A percentile compares a stretch with the other conserved stretches of the same genome.
Evolutionary conservation across 331 rosid genomes (phyloP).

Genomic region (Acacia concinna): DNA sequence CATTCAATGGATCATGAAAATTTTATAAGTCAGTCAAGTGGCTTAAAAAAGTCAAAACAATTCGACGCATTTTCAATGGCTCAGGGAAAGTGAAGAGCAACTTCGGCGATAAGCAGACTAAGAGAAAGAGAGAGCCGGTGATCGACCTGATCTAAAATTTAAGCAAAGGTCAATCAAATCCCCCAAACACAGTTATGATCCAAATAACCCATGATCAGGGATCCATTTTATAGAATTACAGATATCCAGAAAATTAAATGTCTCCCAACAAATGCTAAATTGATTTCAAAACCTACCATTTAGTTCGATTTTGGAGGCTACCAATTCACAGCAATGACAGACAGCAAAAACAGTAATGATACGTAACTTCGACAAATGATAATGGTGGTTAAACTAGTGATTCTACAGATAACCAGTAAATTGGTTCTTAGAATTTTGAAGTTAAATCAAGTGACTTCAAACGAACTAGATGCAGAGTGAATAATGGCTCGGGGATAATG

Average conservation of each 20-base stretch:
- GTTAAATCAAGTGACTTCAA: constrained; percentile 5
- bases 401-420: neutral
- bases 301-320: constrained; percentile 35
- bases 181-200: constrained; percentile 43
- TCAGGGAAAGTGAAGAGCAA: neutral
- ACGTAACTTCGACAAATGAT: constrained; percentile 37
- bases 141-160: constrained; percentile 22
- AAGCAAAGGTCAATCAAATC: constrained; percentile 29
- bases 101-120: neutral
- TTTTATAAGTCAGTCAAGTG: neutral
- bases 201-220: constrained; percentile 31
- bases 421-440: neutral
- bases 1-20: neutral
- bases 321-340: constrained; percentile 55
- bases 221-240: constrained; percentile 43
- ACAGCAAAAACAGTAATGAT: constrained; percentile 33
- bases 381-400: neutral
- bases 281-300: neutral
- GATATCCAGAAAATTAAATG: constrained; percentile 17
- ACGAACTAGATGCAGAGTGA: neutral
- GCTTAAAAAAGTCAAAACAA: constrained; percentile 4
- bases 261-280: constrained; percentile 45
- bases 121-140: neutral
- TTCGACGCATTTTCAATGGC: neutral
- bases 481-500: neutral